Base-by-base conservation (phyloP, 345 rosid genomes). In the Salix dunnii region DNA sequence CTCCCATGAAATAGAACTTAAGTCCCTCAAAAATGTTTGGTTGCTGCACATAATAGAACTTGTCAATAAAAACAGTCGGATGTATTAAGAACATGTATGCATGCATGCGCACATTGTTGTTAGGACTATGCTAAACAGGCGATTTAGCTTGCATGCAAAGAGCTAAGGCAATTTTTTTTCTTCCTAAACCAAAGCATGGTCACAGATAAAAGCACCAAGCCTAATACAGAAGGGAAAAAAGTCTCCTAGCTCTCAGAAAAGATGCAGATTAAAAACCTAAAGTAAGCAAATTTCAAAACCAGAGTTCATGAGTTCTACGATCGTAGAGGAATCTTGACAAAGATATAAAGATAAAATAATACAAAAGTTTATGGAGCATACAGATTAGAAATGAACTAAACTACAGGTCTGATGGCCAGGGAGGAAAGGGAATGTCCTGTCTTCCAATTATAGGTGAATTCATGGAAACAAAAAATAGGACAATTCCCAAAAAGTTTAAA, bases 1-100 rank as follows among this genome's bases (percentile, higher is more conserved):
- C 94, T 80, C 94, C 94, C 85, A 81, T 82, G 11, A 93, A 74
- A 79, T 89, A 93, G 85, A 91, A 91, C 83, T 82, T 82, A 16
- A 76, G 38, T 68, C 87, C 87, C 28, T 80, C 82, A 33, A 84
- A 84, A 60, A 86, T 28, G 85, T 85, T 95, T 42, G 90, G 93
- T 76, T 87, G 77, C 97, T 93, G 94, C 88, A 82, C 35, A 65
- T 38, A 31, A 35, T 23, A 51, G 21, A 77, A 70, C n/a, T 43
- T 70, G 33, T 63, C 18, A 70, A 10, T 55, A 40, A 40, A 7
- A 63, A 58, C 20, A 13, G 6, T 27, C 46, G 61, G 23, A 23
- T 30, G 10, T 46, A 3, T 3, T 46, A 46, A 46, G 49, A 46
- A 46, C 17, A 62, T 60, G 27, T 1, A 60, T 4, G 31, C 35